Base-by-base conservation (phyloP, 2,329 filamentous ascomycete species). In the Cephalotrichum gorgonifer region DNA sequence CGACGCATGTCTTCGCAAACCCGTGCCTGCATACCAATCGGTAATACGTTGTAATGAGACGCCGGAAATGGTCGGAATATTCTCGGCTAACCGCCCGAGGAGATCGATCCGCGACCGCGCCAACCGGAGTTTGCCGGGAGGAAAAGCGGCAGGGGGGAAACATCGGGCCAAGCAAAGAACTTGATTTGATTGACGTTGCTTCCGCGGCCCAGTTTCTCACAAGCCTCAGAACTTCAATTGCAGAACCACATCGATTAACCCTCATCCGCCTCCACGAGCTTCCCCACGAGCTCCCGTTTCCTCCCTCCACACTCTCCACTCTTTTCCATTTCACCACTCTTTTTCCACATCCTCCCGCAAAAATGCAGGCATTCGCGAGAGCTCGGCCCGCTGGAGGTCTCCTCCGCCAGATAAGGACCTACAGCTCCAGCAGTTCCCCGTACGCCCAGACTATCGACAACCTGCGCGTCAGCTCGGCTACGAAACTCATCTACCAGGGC, bases 401-500 rank as follows among this genome's bases (percentile, higher is more conserved):
- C 70, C 79, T 75, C 74, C 81, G 70, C 77, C 84, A 76, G 60
- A 62, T 71, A 54, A 66, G 88, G 67, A 71, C 75, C 59, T 95
- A 95, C 75, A 83, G 85, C 65, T 84, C 85, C 47, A 71, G 76
- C 56, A 76, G 76, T 54, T 79, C 81, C 57, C 79, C 80, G 54
- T 91, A 91, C 67, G 70, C 82, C 58, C 68, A 79, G 61, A 91
- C 86, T 52, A 75, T 84, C 65, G 74, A 84, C 63, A 97, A 97
- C 77, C 81, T 97, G 63, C 86, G 88, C 72, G 90, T 97, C 76
- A 95, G 89, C 71, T 66, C 75, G 67, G 84, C 96, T 58, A 98
- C 93, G 61, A 94, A 93, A 75, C 88, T 98, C 58, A 75, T 97
- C 62, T 97, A 81, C 76, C 93, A 98, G 75, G 93, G 93, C 58